Base-by-base conservation (phyloP, 73 alveolate genomes). In the Paramecium pentaurelia region DNA sequence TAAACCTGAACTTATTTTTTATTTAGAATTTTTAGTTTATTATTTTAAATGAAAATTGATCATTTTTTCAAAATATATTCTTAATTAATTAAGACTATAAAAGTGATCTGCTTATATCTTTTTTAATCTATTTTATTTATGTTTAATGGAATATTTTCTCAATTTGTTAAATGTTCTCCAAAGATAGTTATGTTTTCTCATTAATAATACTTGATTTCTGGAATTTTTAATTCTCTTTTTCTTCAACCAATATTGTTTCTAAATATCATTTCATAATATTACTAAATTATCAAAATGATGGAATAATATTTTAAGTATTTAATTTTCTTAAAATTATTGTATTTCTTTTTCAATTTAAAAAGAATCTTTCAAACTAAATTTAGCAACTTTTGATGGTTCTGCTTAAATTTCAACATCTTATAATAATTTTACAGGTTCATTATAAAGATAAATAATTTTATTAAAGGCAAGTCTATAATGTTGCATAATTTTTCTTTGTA, bases 351-450 rank as follows among this genome's bases (percentile, higher is more conserved):
- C 64, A 16, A 75, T 42, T 75, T 38, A n/a, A 3, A 38, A 42
- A 12, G 38, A 25, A 34, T 75, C 60, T 75, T 37, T 75, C n/a
- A 42, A 30, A 32, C 28, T 32, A 32, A 64, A 64, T 28, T 64
- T 64, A 1, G 84, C 49, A 32, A 64, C 84, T 25, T 64, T 12
- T 3, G 9, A 64, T 25, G 84, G 84, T 64, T 64, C 84, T 32
- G 51, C 84, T 27, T 64, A 16, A 64, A 64, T 64, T 64, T 36
- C 88, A 32, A 38, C 58, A 75, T 75, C 88, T 75, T 38, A 42
- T 22, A 54, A 54, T 8, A 80, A 27, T 80, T 47, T 80, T 3
- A 80, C 58, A 10, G 91, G 91, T 80, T 80, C 91, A 80, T 80
- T 80, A 8, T 20, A 40, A 22, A 80, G 30, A 45, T 20, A 80